phyloP scores from a whole-genome alignment of 257 asterid genomes.

The Leonotis leonurus region DNA sequence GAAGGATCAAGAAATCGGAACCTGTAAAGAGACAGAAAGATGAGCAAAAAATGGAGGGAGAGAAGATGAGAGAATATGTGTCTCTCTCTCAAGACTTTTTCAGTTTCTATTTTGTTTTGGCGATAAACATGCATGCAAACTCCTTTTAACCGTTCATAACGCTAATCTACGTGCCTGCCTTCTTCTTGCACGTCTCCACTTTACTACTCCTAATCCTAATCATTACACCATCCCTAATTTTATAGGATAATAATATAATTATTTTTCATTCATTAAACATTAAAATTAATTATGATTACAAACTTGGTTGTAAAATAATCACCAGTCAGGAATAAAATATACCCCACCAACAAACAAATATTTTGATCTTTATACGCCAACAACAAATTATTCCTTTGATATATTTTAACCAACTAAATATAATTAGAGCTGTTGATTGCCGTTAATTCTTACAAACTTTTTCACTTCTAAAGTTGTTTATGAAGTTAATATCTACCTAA shows the following conservation, averaged over 20 bases:
- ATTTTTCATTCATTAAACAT: too few species aligned
- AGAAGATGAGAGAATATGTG: slow-evolving; percentile 17
- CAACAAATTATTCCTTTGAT: background rate
- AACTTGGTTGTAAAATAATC: too few species aligned
- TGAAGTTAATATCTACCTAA: too few species aligned
- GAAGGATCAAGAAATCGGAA: background rate
- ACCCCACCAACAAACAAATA: background rate
- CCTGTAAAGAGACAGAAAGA: slow-evolving; percentile 28
- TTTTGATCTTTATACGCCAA: background rate
- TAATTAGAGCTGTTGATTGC: too few species aligned
- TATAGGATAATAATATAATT: background rate
- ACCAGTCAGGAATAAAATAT: background rate
- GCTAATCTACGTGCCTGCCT: slow-evolving; percentile 30
- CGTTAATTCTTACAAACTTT: too few species aligned
- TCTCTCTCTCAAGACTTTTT: slow-evolving; percentile 10
- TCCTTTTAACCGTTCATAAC: slow-evolving; percentile 25
- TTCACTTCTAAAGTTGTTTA: too few species aligned
- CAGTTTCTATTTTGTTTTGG: slow-evolving; percentile 6
- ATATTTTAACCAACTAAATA: too few species aligned
- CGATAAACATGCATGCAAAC: slow-evolving; percentile 36
- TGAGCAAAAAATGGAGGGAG: slow-evolving; percentile 22
- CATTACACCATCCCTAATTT: background rate
- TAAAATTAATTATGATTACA: background rate
- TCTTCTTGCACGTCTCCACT: slow-evolving; percentile 29
- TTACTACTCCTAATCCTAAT: background rate